Conservation (phyloP, 164 flowering plant species). For the Piper betle region DNA sequence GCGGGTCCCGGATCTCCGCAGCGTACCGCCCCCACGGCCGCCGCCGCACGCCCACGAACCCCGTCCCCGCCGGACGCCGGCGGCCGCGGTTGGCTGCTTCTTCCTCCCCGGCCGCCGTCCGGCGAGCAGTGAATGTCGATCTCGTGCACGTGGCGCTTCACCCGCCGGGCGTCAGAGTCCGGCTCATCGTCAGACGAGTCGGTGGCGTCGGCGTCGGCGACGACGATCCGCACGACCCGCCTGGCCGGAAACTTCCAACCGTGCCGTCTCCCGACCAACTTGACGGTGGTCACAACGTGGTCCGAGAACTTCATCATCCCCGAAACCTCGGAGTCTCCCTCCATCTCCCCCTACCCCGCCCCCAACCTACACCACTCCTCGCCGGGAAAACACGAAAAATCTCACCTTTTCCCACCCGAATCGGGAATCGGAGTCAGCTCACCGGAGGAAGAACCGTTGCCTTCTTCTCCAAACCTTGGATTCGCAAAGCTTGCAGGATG, state of each 20-base stretch:
- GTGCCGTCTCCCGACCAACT: slow-evolving; percentile 4
- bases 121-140: slow-evolving; percentile 17
- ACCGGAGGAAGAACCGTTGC: neutral
- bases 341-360: neutral
- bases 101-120: neutral
- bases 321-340: neutral
- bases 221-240: slow-evolving; percentile 22
- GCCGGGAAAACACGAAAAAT: neutral
- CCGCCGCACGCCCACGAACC: slow-evolving; percentile 42
- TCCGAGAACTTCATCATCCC: slow-evolving; percentile 23
- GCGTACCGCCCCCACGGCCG: slow-evolving; percentile 78
- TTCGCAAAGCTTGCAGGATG: neutral
- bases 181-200: slow-evolving; percentile 52
- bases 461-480: neutral
- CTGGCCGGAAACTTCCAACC: slow-evolving; percentile 4
- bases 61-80: slow-evolving; percentile 4
- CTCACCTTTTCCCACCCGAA: neutral
- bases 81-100: neutral
- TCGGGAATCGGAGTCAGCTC: neutral
- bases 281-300: slow-evolving; percentile 24
- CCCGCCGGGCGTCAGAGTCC: slow-evolving; percentile 15
- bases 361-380: too few species aligned
- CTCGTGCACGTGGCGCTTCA: slow-evolving; percentile 31
- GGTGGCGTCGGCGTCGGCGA: slow-evolving; percentile 44
- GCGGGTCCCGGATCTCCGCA: slow-evolving; percentile 67